These are phyloP conservation scores for Zygnema cylindricum DNA, from an alignment of 139 green algal genomes.

Conservation along the genomic window DNA sequence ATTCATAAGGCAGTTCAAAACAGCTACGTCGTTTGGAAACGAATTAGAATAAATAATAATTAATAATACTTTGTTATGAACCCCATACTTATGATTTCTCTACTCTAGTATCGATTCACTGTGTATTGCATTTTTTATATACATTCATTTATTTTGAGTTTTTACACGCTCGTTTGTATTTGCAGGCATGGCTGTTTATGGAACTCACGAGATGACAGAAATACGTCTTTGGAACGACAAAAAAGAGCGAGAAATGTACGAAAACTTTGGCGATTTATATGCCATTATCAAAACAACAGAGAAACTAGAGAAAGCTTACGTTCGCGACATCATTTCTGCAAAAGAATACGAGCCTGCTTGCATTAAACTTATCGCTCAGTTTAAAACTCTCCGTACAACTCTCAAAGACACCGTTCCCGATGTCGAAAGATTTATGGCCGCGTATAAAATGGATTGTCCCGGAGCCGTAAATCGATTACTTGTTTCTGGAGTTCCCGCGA, in stretches of 20 bases:
- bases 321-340: constrained; percentile 71
- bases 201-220: constrained; percentile 34
- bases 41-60: too few species aligned
- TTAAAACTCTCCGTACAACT: constrained; percentile 75
- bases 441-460: constrained; percentile 95
- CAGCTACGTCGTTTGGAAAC: too few species aligned
- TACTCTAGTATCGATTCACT: too few species aligned
- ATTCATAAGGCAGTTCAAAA: too few species aligned
- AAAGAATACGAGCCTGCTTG: constrained; percentile 86
- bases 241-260: constrained; percentile 80
- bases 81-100: too few species aligned
- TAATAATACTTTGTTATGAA: too few species aligned
- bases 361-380: constrained; percentile 89
- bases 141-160: too few species aligned
- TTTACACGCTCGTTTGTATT: too few species aligned
- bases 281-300: constrained; percentile 90
- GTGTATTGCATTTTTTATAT: too few species aligned
- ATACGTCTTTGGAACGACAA: constrained; percentile 76
- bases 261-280: constrained; percentile 88
- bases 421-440: constrained; percentile 84
- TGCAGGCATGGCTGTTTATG: constrained; percentile 3
- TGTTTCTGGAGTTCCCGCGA: constrained; percentile 82
- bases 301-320: constrained; percentile 83
- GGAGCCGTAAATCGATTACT: constrained; percentile 83
- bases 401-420: constrained; percentile 75